Percentiles rank a stretch among this genome's conserved stretches.
Evolutionary conservation across 2,329 filamentous ascomycete genomes (phyloP).

Genomic region (Grosmannia clavigera): DNA sequence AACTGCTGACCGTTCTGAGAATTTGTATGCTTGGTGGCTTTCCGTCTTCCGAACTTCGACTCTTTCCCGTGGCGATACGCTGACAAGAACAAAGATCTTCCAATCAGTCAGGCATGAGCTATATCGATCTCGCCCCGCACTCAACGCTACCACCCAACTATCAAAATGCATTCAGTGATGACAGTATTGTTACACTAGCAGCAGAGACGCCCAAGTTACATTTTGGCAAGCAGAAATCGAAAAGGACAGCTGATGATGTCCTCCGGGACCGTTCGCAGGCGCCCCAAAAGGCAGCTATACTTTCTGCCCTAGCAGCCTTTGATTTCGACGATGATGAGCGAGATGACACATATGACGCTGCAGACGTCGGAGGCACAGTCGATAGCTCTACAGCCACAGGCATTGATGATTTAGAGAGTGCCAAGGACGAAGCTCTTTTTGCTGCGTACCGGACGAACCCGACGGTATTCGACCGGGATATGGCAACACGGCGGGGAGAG

Average conservation of each 20-base stretch:
- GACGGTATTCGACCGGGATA: constrained; percentile 58
- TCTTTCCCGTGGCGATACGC: neutral
- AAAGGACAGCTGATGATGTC: constrained; percentile 58
- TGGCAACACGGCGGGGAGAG: constrained; percentile 52
- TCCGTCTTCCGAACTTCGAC: neutral
- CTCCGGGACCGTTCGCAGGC: constrained; percentile 52
- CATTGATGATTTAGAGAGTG: constrained; percentile 48
- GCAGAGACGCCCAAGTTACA: constrained; percentile 58
- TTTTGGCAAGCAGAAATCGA: constrained; percentile 58
- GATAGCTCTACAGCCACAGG: constrained; percentile 50
- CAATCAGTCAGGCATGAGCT: constrained; percentile 5
- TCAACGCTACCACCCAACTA: constrained; percentile 50
- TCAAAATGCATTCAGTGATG: constrained; percentile 66
- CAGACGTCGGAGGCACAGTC: constrained; percentile 81
- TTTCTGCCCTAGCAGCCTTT: constrained; percentile 78
- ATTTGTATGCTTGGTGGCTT: constrained; percentile 31
- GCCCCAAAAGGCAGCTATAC: constrained; percentile 71
- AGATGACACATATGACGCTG: constrained; percentile 91
- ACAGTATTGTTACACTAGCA: constrained; percentile 62
- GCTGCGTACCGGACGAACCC: constrained; percentile 54
- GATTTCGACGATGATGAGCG: constrained; percentile 92
- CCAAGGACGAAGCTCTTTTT: constrained; percentile 49
- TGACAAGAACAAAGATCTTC: neutral
- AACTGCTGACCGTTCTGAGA: constrained; percentile 48
- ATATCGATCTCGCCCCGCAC: constrained; percentile 38